Percentiles rank a stretch among this genome's conserved stretches.
phyloP scores from a whole-genome alignment of 169 alveolate species.

The Plasmodium chabaudi region DNA sequence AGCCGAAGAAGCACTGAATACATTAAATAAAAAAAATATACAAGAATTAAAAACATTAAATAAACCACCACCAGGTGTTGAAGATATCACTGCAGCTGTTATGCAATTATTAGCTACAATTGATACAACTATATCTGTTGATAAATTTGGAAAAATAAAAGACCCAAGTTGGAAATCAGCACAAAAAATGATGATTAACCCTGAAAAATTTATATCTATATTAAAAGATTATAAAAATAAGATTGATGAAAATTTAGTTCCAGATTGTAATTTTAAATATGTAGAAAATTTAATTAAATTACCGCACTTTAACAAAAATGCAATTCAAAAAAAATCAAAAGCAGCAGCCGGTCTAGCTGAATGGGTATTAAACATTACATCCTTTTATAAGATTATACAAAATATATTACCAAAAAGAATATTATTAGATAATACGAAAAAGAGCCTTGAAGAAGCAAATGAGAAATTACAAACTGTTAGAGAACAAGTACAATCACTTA shows the following conservation, averaged over 20 bases:
- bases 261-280: constrained; percentile 92
- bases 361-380: constrained; percentile 91
- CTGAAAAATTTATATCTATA: constrained; percentile 93
- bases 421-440: constrained; percentile 92
- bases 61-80: constrained; percentile 97
- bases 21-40: constrained; percentile 94
- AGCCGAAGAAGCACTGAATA: constrained; percentile 93
- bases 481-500: constrained; percentile 90
- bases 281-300: constrained; percentile 82
- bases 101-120: constrained; percentile 93
- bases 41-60: constrained; percentile 93
- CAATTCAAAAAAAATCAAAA: constrained; percentile 92
- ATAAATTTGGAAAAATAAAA: constrained; percentile 93
- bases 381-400: constrained; percentile 93
- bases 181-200: constrained; percentile 94
- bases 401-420: constrained; percentile 95
- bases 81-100: constrained; percentile 93
- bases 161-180: constrained; percentile 95
- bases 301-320: constrained; percentile 91
- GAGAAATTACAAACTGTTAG: constrained; percentile 92
- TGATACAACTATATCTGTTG: constrained; percentile 92
- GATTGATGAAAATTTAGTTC: constrained; percentile 92
- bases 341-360: constrained; percentile 94
- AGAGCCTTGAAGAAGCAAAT: constrained; percentile 93
- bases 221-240: constrained; percentile 90